Base-by-base conservation (phyloP, 2,329 filamentous ascomycete genomes). In the Aspergillus ibericus region DNA sequence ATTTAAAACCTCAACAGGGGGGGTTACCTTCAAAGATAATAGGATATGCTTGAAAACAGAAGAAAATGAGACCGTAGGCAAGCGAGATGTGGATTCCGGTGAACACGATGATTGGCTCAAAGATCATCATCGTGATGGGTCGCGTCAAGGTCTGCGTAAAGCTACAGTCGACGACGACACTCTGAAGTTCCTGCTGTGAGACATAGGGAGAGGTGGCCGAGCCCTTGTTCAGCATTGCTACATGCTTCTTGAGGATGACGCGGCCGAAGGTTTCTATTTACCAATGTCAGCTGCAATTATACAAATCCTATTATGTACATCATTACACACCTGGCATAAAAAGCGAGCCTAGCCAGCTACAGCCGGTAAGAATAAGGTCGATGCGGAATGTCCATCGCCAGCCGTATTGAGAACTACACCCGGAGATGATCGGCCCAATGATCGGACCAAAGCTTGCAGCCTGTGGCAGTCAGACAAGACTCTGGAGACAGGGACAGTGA, bases 21-120 rank as follows among this genome's bases (percentile, higher is more conserved):
- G 25, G 40, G 51, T 12, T 63, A 70, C 70, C 67, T 58, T 83
- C 77, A 72, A 91, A 93, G 62, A 92, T 88, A 59, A 88, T 80
- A 1, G 87, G 87, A 70, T 88, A 93, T 2, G 88, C 88, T 71
- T 91, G 86, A 66, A 93, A 91, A 69, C 86, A 91, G 75, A 93
- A 90, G 79, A 86, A 88, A 61, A 88, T 84, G 59, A 88, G 82
- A 3, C 80, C 83, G 69, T 92, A 93, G 34, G 86, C 82, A 27
- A 93, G 79, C 34, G 90, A 86, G 10, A 92, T 79, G 72, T 92
- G 93, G 68, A 85, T 70, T 71, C 87, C 91, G 1, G 83, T 85
- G 50, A 86, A 88, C 22, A 87, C 80, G 7, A 93, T 89, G 51
- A 93, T 89, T 50, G 88, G 86, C 69, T 95, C 91, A 44, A 83